Evolutionary conservation across 495 filamentous ascomycete species (phyloP).

Genomic region (Aspergillus avenaceus): DNA sequence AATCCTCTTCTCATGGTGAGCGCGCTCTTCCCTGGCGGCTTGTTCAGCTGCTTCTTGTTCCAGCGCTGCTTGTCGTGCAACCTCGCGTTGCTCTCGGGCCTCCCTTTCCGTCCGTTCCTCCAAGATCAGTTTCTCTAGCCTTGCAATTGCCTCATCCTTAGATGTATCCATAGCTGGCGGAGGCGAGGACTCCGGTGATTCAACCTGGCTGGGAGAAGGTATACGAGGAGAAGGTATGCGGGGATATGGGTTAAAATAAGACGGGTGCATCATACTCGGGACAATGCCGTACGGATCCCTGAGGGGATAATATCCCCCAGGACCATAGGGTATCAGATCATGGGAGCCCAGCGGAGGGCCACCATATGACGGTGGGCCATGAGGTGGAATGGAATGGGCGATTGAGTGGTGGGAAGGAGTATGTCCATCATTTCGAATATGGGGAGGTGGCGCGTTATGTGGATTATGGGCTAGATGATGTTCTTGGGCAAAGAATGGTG

Average conservation of each 20-base stretch:
- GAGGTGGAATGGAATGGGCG: constrained; percentile 25
- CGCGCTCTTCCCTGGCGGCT: constrained; percentile 46
- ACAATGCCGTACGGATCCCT: constrained; percentile 38
- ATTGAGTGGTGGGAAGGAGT: constrained; percentile 26
- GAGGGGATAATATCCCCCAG: constrained; percentile 39
- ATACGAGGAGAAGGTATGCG: constrained; percentile 34
- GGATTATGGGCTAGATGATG: constrained; percentile 26
- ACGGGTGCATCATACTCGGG: constrained; percentile 35
- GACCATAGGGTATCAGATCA: constrained; percentile 48
- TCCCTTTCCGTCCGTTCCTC: constrained; percentile 43
- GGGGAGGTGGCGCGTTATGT: constrained; percentile 23
- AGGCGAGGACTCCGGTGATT: constrained; percentile 20
- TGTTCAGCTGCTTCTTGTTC: constrained; percentile 50
- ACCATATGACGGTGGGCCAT: constrained; percentile 31
- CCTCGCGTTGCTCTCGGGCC: constrained; percentile 42
- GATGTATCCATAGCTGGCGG: constrained; percentile 27
- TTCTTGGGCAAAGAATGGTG: constrained; percentile 35
- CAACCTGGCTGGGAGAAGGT: constrained; percentile 30
- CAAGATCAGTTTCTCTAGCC: constrained; percentile 48
- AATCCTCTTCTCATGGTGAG: constrained; percentile 39
- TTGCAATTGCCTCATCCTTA: constrained; percentile 50
- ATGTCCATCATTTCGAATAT: constrained; percentile 28
- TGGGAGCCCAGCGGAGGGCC: constrained; percentile 33
- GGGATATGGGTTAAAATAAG: constrained; percentile 33
- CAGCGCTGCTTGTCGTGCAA: constrained; percentile 30